Evolutionary conservation across 2,329 filamentous ascomycete genomes (phyloP), one percentile per base, ranked within the genome.

Genomic region (Saccharata proteae): DNA sequence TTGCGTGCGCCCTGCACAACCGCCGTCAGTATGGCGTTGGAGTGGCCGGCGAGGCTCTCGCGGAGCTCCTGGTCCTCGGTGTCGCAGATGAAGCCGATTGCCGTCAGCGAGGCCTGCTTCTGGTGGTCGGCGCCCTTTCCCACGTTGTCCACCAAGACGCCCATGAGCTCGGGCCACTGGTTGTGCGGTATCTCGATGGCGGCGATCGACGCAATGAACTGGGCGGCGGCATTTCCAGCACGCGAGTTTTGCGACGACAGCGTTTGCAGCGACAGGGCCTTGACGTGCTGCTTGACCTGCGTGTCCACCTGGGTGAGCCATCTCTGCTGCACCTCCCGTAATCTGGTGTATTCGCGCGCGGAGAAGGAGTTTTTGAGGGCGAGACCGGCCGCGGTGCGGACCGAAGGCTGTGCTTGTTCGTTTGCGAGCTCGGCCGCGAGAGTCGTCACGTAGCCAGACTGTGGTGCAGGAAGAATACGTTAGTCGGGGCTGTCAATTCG

Each of bases 1-100:
- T 94, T 94, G 47, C 90, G 78, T 38, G 90, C 90, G 49, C 90
- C 90, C 62, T 96, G 90, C 6, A 98, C 88, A 39, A 98, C 90
- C 39, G 90, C 90, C 10, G 90, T 98, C 51, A 98, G 66, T 59
- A 98, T 98, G 43, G 88, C 86, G 58, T 98, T 98, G 44, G 88
- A 96, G 65, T 96, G 86, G 44, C 77, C 68, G 42, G 80, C 69
- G 48, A 94, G 62, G 55, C 80, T 77, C 40, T 81, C 72, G 43
- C 90, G 74, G 30, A 98, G 72, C 38, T 94, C 86, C 29, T 72
- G 53, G 52, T 98, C 90, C 51, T 93, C 84, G 46, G 81, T 88
- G 59, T 98, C 90, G 69, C 90, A 98, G 48, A 98, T 88, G 64
- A 90, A 98, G 46, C 90, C 90, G 57, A 98, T 94, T n/a, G 88